phyloP scores from a whole-genome alignment of 805 yeast genomes.

The Metschnikowia proteae region DNA sequence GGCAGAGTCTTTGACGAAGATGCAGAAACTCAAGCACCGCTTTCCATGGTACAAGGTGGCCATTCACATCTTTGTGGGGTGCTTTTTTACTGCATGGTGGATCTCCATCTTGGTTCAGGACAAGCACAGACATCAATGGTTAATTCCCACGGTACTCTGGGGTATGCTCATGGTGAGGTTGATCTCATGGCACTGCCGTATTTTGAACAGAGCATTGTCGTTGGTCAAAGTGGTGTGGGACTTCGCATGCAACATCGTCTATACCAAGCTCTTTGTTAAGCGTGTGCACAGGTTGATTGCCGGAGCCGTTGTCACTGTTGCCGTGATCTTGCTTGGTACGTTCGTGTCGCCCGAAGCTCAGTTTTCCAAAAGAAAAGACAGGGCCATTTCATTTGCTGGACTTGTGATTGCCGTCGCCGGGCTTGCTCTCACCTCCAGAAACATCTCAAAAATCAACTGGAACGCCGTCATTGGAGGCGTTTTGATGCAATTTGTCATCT shows the following conservation, averaged over 20 bases:
- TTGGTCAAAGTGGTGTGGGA: slow-evolving; percentile 23
- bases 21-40: slow-evolving; percentile 11
- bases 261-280: slow-evolving; percentile 39
- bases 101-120: slow-evolving; percentile 49
- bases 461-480: slow-evolving; percentile 57
- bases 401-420: slow-evolving; percentile 43
- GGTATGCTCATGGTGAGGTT: slow-evolving; percentile 48
- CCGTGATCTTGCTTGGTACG: slow-evolving; percentile 51
- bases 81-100: slow-evolving; percentile 40
- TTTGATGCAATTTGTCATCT: slow-evolving; percentile 56
- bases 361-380: slow-evolving; percentile 46
- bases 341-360: slow-evolving; percentile 47
- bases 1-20: slow-evolving; percentile 4
- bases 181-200: slow-evolving; percentile 46
- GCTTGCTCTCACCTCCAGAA: slow-evolving; percentile 44
- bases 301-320: slow-evolving; percentile 45
- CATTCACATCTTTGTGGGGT: slow-evolving; percentile 19
- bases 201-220: slow-evolving; percentile 16
- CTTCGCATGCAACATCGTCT: slow-evolving; percentile 29
- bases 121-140: slow-evolving; percentile 49
- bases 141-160: slow-evolving; percentile 55
- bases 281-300: slow-evolving; percentile 36
- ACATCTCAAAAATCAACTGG: slow-evolving; percentile 49
- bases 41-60: slow-evolving; percentile 17
- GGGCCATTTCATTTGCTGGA: slow-evolving; percentile 59